Conservation (phyloP, 192 early-diverging fungal genomes). For the Backusella liffmaniae region DNA sequence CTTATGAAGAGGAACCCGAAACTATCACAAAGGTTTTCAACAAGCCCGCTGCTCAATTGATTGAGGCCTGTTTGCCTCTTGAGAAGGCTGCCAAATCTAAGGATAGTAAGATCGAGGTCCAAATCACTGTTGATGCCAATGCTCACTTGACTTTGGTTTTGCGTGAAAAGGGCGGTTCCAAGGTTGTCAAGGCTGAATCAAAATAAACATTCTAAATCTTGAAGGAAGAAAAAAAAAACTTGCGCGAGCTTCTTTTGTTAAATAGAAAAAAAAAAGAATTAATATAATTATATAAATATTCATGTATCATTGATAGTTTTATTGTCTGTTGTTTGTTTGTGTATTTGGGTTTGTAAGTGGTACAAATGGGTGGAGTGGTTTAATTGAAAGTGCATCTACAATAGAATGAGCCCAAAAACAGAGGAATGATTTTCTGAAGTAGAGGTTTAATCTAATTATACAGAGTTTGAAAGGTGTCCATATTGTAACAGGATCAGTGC, state of each 20-base stretch:
- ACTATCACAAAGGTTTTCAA: slow-evolving; percentile 43
- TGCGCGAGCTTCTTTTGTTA: neutral
- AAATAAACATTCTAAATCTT: neutral
- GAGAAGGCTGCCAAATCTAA: slow-evolving; percentile 50
- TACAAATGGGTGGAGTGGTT: too few species aligned
- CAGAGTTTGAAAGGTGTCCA: too few species aligned
- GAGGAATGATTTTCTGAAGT: too few species aligned
- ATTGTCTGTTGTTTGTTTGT: neutral
- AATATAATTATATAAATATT: neutral
- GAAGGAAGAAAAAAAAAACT: neutral
- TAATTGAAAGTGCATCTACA: too few species aligned
- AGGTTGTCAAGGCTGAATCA: slow-evolving; percentile 45
- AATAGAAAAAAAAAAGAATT: neutral
- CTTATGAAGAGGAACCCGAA: slow-evolving; percentile 42
- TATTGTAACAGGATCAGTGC: too few species aligned
- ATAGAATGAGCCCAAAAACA: too few species aligned
- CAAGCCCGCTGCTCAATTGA: slow-evolving; percentile 55
- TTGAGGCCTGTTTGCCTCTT: slow-evolving; percentile 65
- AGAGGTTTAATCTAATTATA: too few species aligned
- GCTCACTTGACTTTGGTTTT: slow-evolving; percentile 49
- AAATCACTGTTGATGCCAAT: slow-evolving; percentile 47
- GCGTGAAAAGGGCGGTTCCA: slow-evolving; percentile 50
- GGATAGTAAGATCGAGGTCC: slow-evolving; percentile 47
- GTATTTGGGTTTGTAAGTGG: neutral
- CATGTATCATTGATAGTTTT: neutral